A percentile compares a stretch with the other conserved stretches of the same genome.
Evolutionary conservation across 2,329 filamentous ascomycete species (phyloP).

Genomic region (Ramichloridium luteum): DNA sequence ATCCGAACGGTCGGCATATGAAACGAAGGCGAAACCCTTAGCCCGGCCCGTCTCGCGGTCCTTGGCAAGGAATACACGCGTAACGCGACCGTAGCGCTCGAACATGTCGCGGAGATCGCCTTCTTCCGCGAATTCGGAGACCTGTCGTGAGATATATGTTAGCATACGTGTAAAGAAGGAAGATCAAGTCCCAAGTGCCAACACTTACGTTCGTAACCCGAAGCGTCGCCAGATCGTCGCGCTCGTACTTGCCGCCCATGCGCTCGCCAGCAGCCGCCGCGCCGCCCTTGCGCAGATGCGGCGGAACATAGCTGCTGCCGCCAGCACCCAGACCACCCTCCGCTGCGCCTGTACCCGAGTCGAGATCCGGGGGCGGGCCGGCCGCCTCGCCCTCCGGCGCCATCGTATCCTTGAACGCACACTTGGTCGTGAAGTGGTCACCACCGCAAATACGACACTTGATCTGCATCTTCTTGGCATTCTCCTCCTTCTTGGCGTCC

Average conservation of each 20-base stretch:
- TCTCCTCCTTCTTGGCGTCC: slow-evolving; percentile 51
- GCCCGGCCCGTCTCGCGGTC: slow-evolving; percentile 91
- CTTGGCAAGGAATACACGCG: slow-evolving; percentile 93
- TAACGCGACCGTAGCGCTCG: slow-evolving; percentile 91
- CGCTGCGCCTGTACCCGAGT: slow-evolving; percentile 34
- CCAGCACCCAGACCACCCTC: slow-evolving; percentile 46
- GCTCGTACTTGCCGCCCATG: slow-evolving; percentile 89
- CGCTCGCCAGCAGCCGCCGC: slow-evolving; percentile 57
- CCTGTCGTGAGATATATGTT: slow-evolving; percentile 43
- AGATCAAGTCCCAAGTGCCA: not conserved
- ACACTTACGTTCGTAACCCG: slow-evolving; percentile 87
- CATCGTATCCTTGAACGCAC: slow-evolving; percentile 99
- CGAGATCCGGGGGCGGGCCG: slow-evolving; percentile 35
- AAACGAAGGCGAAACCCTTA: slow-evolving; percentile 99
- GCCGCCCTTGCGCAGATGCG: slow-evolving; percentile 67
- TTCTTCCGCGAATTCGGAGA: slow-evolving; percentile 95
- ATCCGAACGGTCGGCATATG: slow-evolving; percentile 79
- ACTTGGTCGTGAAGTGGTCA: slow-evolving; percentile 98
- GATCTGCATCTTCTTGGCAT: slow-evolving; percentile 96
- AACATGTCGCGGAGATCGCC: slow-evolving; percentile 94
- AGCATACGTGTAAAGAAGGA: slow-evolving; percentile 12
- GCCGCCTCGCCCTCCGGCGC: slow-evolving; percentile 53
- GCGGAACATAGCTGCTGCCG: slow-evolving; percentile 80
- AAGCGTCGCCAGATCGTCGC: slow-evolving; percentile 91
- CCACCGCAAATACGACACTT: slow-evolving; percentile 98